Base-by-base conservation (phyloP, 2,329 filamentous ascomycete genomes). In the Penicillium italicum region DNA sequence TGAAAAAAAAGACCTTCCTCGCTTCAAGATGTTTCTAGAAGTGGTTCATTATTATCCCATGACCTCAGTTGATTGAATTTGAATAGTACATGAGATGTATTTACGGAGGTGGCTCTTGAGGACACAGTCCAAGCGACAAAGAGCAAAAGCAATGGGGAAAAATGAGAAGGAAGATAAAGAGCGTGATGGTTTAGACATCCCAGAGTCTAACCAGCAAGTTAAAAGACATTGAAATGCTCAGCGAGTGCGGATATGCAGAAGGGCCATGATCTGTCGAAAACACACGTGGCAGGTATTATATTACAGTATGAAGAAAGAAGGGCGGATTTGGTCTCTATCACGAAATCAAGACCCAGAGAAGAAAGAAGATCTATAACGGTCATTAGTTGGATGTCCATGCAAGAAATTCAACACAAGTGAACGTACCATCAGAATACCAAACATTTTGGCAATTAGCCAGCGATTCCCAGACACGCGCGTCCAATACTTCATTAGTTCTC, bases 401-500 rank as follows among this genome's bases (percentile, higher is more conserved):
- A 31, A 24, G n/a, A 36, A 20, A 37, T 14, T 9, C 22, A 33
- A 24, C 1, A 45, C n/a, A 22, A 24, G 20, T 53, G 40, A 9
- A 65, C 74, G 33, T 64, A 80, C 77, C 92, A 97, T 97, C 66
- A 97, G 76, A 47, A 97, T 90, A 58, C 93, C 80, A 72, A 82
- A 81, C 84, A 86, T 86, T 72, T 88, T 90, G 41, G 91, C 91
- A 65, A 97, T 87, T 62, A 99, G 78, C 94, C 93, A 97, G 62
- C 94, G 83, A 77, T 99, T 99, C 60, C 92, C 91, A 54, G 91
- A 94, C 28, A 97, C 92, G 38, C 92, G 83, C 28, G 85, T 88
- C 93, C 94, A 99, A 76, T 97, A 99, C 74, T 97, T 97, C 77
- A 99, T 85, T 69, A 99, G 73, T 75, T 99, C 93, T 60, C 92